phyloP scores from a whole-genome alignment of 352 stramenopile species.

The Globisporangium acanthophoron region DNA sequence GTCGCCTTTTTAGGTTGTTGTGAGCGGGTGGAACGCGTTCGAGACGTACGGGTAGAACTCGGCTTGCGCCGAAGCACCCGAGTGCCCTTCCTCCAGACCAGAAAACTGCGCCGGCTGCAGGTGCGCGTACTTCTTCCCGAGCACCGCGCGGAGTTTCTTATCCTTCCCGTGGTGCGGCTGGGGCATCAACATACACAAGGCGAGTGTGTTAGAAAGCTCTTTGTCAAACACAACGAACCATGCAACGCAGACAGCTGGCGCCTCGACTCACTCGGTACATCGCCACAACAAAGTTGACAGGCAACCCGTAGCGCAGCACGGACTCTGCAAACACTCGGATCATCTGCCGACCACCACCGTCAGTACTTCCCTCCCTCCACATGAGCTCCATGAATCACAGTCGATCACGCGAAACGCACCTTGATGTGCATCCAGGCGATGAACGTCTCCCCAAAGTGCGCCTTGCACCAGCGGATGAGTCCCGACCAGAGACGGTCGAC shows the following conservation, averaged over 20 bases:
- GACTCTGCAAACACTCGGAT: conserved; percentile 97
- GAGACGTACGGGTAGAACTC: conserved; percentile 85
- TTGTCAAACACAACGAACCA: neutral
- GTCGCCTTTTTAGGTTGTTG: conserved; percentile 12
- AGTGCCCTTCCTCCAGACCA: conserved; percentile 57
- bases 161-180: conserved; percentile 75
- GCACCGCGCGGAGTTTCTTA: conserved; percentile 73
- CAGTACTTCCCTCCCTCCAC: neutral
- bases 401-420: conserved; percentile 29
- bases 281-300: conserved; percentile 92
- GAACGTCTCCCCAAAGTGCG: conserved; percentile 97
- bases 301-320: conserved; percentile 96
- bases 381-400: neutral
- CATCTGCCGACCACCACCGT: conserved; percentile 28
- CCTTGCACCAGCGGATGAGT: conserved; percentile 97
- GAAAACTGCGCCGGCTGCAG: conserved; percentile 82
- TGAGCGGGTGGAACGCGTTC: conserved; percentile 70
- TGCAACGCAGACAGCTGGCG: neutral
- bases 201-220: neutral
- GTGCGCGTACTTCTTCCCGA: conserved; percentile 84
- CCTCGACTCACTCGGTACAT: conserved; percentile 66
- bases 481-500: conserved; percentile 93
- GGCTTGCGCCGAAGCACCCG: conserved; percentile 43
- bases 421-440: conserved; percentile 99
- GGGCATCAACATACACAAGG: conserved; percentile 4